Conservation (phyloP, 176 grass and related monocot species). For the Avena insularis region DNA sequence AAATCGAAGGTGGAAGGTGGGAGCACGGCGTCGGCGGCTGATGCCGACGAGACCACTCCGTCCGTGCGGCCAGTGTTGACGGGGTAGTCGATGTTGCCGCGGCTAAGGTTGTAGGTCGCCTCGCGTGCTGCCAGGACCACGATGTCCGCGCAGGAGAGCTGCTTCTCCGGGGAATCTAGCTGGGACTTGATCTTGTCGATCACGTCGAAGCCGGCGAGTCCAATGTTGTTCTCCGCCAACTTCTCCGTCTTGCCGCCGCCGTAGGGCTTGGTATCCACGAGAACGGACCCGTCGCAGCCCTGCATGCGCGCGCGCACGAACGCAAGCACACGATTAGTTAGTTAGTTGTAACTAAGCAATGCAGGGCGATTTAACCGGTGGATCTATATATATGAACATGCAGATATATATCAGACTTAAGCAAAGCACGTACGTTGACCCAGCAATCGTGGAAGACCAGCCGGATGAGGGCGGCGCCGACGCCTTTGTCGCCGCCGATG, state of each 20-base stretch:
- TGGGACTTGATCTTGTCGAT: constrained; percentile 47
- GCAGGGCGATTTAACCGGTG: no score
- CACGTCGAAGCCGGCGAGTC: constrained; percentile 44
- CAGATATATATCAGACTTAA: no score
- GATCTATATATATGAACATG: no score
- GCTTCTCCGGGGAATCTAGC: neutral
- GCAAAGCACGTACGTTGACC: constrained; percentile 19
- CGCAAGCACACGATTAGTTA: no score
- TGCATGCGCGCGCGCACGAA: neutral
- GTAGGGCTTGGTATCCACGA: constrained; percentile 20
- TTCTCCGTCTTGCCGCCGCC: constrained; percentile 45
- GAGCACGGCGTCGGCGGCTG: constrained; percentile 31
- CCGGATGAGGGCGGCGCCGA: constrained; percentile 53
- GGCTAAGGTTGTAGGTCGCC: constrained; percentile 30
- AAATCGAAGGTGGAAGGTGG: constrained; percentile 36
- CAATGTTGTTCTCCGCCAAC: constrained; percentile 26
- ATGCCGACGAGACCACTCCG: constrained; percentile 34
- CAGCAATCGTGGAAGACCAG: constrained; percentile 65
- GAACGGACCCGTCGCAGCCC: constrained; percentile 63
- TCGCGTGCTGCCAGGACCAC: constrained; percentile 48
- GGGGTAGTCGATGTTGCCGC: constrained; percentile 17
- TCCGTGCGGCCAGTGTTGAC: constrained; percentile 41
- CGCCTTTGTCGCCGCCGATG: neutral
- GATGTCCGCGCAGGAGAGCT: constrained; percentile 55
- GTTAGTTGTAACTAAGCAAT: no score